These are phyloP conservation scores for Roridomyces roridus DNA, from an alignment of 768 basidiomycete genomes.

Conservation along the genomic window DNA sequence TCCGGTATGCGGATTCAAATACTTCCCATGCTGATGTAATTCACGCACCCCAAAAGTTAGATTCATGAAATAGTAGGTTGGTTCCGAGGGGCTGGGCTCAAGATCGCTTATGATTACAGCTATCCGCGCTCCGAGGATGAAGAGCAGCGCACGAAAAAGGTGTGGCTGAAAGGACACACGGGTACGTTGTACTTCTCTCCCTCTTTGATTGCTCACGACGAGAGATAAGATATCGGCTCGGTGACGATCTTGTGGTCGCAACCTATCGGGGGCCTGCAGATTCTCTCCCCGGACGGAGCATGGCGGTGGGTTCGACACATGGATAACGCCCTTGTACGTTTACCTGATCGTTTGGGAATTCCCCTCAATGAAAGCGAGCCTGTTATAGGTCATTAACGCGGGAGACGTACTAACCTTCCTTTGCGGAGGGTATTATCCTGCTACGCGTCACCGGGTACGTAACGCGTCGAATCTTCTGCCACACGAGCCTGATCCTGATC, in stretches of 20 bases:
- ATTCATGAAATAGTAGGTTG: constrained; percentile 56
- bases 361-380: background rate
- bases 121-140: constrained; percentile 49
- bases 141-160: constrained; percentile 47
- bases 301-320: constrained; percentile 56
- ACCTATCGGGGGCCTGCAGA: constrained; percentile 53
- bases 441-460: constrained; percentile 48
- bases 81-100: background rate
- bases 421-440: constrained; percentile 54
- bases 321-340: constrained; percentile 48
- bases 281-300: constrained; percentile 43
- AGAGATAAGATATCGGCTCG: constrained; percentile 45
- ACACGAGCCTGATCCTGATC: background rate
- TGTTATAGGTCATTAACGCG: constrained; percentile 46
- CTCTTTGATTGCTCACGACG: background rate
- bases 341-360: background rate
- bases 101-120: constrained; percentile 27
- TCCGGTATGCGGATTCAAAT: constrained; percentile 32
- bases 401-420: constrained; percentile 57
- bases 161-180: constrained; percentile 59
- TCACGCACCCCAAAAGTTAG: constrained; percentile 37
- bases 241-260: constrained; percentile 56
- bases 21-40: too few species aligned
- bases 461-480: background rate
- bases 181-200: constrained; percentile 30